Evolutionary conservation across 768 basidiomycete genomes (phyloP).

Genomic region (Lyophyllum decastes): DNA sequence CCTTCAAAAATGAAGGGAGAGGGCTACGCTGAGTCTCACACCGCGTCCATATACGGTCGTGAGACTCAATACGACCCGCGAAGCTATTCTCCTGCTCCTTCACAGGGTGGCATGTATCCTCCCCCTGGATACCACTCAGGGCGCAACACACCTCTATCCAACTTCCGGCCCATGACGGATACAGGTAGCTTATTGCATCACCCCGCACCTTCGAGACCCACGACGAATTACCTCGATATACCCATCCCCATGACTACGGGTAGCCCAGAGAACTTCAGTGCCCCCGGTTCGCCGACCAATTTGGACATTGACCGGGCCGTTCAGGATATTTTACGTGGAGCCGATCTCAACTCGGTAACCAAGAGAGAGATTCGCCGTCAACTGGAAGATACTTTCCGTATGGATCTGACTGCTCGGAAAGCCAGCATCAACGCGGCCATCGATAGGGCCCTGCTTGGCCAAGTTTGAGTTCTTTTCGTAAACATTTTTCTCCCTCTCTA

Average conservation of each 20-base stretch:
- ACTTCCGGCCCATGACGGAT: slow-evolving; percentile 32
- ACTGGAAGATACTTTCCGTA: slow-evolving; percentile 80
- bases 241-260: slow-evolving; percentile 51
- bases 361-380: slow-evolving; percentile 87
- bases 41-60: slow-evolving; percentile 83
- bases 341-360: slow-evolving; percentile 88
- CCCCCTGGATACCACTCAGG: slow-evolving; percentile 79
- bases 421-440: slow-evolving; percentile 76
- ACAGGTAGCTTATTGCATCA: slow-evolving; percentile 46
- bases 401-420: slow-evolving; percentile 75
- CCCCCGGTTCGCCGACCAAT: slow-evolving; percentile 58
- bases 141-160: slow-evolving; percentile 68
- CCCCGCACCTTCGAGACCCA: slow-evolving; percentile 67
- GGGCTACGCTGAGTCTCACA: slow-evolving; percentile 75
- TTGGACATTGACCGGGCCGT: slow-evolving; percentile 75
- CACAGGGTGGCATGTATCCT: slow-evolving; percentile 60
- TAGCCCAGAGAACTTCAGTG: slow-evolving; percentile 54
- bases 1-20: slow-evolving; percentile 70
- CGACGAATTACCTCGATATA: slow-evolving; percentile 78
- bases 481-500: slow-evolving; percentile 7
- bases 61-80: slow-evolving; percentile 85
- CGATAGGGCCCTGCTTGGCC: slow-evolving; percentile 65
- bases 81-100: slow-evolving; percentile 73
- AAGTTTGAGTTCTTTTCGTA: slow-evolving; percentile 28
- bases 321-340: slow-evolving; percentile 67